Percentiles rank a stretch among this genome's conserved stretches.
These are phyloP conservation scores for Rhodosporidiobolus sp. DNA, from an alignment of 768 basidiomycete genomes.

Conservation along the genomic window DNA sequence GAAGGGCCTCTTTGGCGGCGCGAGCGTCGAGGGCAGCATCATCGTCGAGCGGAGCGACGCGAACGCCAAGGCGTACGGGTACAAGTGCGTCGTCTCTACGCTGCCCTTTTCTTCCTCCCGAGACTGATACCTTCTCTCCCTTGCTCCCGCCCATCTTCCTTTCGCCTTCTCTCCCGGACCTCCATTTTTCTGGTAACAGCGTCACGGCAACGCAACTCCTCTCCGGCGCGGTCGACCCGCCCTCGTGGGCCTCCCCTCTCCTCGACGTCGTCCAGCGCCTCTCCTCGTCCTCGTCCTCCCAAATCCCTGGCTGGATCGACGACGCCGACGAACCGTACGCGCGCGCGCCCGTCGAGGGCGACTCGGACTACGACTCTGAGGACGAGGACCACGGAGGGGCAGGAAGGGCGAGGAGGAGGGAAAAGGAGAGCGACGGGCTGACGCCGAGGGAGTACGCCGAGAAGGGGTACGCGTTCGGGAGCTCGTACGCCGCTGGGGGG, in stretches of 20 bases:
- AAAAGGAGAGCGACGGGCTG: background rate
- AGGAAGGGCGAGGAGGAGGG: background rate
- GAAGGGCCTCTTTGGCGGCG: conserved; percentile 86
- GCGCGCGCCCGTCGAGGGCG: background rate
- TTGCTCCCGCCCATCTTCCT: background rate
- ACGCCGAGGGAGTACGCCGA: conserved; percentile 7
- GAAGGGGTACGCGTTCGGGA: conserved; percentile 32
- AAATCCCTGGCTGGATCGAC: conserved; percentile 21
- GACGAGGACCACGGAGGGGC: background rate
- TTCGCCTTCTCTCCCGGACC: conserved; percentile 15
- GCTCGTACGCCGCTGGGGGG: conserved; percentile 24
- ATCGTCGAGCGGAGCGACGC: conserved; percentile 93
- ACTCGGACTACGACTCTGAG: background rate
- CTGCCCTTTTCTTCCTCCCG: background rate
- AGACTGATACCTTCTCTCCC: background rate
- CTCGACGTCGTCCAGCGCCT: conserved; percentile 70
- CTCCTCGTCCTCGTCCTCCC: conserved; percentile 54
- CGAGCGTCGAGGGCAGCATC: conserved; percentile 67
- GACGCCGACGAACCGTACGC: conserved; percentile 12
- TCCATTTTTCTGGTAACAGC: conserved; percentile 46
- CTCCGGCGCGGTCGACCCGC: conserved; percentile 68
- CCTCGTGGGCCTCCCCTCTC: conserved; percentile 72
- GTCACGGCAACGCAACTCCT: conserved; percentile 77
- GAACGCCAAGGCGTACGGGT: conserved; percentile 73
- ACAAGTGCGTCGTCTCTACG: conserved; percentile 14